Percentiles rank a stretch among this genome's conserved stretches.
Evolutionary conservation across 305 asterid genomes (phyloP).

Genomic region (Fraxinus baroniana): DNA sequence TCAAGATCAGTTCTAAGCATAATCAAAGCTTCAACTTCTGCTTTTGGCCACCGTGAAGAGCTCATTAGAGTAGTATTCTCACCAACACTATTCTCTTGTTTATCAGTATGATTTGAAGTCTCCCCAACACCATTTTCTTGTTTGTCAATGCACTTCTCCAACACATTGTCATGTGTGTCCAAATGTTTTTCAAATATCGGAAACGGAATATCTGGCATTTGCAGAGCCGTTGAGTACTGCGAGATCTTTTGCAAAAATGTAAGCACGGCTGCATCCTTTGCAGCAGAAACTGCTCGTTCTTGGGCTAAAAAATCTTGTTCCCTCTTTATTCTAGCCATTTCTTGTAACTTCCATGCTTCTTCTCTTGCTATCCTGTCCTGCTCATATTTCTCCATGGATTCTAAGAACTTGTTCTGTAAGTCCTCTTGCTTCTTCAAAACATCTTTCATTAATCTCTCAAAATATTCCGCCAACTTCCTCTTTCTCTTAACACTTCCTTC

Average conservation of each 20-base stretch:
- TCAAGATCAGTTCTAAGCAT: constrained; percentile 62
- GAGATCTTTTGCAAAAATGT: constrained; percentile 64
- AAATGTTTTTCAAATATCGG: constrained; percentile 35
- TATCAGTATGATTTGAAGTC: constrained; percentile 30
- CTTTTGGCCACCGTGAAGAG: constrained; percentile 83
- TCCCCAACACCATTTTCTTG: constrained; percentile 33
- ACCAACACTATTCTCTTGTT: constrained; percentile 40
- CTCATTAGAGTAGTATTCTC: constrained; percentile 39
- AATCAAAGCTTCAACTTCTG: constrained; percentile 69
- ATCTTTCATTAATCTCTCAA: constrained; percentile 67
- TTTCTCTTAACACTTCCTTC: constrained; percentile 49
- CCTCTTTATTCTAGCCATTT: constrained; percentile 59
- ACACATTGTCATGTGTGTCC: constrained; percentile 26
- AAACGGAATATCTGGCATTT: constrained; percentile 35
- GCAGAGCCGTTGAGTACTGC: constrained; percentile 41
- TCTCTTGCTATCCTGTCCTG: constrained; percentile 60
- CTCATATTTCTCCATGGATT: constrained; percentile 66
- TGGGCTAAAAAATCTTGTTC: constrained; percentile 57
- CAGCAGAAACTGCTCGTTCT: constrained; percentile 55
- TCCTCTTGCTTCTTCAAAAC: constrained; percentile 74
- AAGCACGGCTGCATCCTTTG: constrained; percentile 66
- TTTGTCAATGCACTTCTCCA: constrained; percentile 25
- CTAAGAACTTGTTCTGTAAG: constrained; percentile 62
- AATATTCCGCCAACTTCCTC: constrained; percentile 56
- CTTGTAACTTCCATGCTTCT: constrained; percentile 73